A percentile compares a stretch with the other conserved stretches of the same genome.
phyloP scores from a whole-genome alignment of 805 yeast species.

The Maudiozyma bulderi region DNA sequence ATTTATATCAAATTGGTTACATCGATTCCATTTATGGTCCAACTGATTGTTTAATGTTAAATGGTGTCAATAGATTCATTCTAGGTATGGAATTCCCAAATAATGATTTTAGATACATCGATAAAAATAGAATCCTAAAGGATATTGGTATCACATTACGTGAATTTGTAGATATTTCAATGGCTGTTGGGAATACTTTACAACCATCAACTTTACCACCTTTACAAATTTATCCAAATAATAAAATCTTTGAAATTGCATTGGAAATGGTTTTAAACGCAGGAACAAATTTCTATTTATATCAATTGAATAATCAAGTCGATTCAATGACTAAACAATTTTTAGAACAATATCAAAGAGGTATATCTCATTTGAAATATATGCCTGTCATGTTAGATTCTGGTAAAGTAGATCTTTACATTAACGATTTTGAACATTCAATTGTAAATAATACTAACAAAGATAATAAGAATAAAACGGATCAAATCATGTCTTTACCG shows the following conservation, averaged over 20 bases:
- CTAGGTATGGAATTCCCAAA: conserved; percentile 58
- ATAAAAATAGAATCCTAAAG: conserved; percentile 44
- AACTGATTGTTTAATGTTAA: conserved; percentile 60
- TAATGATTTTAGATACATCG: conserved; percentile 59
- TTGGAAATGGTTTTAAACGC: conserved; percentile 34
- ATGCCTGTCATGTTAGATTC: conserved; percentile 63
- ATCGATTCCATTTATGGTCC: conserved; percentile 80
- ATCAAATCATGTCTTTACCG: not conserved
- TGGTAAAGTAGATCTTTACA: conserved; percentile 59
- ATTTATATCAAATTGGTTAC: conserved; percentile 44
- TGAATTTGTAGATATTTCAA: conserved; percentile 65
- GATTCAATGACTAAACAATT: conserved; percentile 31
- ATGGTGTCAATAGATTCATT: conserved; percentile 60
- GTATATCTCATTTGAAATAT: conserved; percentile 55
- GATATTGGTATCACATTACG: conserved; percentile 54
- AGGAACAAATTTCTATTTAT: conserved; percentile 38
- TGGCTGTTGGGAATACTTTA: conserved; percentile 69
- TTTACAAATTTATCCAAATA: conserved; percentile 28
- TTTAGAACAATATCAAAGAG: conserved; percentile 50
- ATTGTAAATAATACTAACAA: not conserved
- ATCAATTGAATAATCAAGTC: conserved; percentile 32
- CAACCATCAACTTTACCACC: conserved; percentile 57
- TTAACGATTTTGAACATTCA: conserved; percentile 6
- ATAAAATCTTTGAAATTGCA: conserved; percentile 29
- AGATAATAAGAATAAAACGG: not conserved